A percentile compares a stretch with the other conserved stretches of the same genome.
Conservation (phyloP, 1,284 basidiomycete species). For the Rhodotorula sp. region DNA sequence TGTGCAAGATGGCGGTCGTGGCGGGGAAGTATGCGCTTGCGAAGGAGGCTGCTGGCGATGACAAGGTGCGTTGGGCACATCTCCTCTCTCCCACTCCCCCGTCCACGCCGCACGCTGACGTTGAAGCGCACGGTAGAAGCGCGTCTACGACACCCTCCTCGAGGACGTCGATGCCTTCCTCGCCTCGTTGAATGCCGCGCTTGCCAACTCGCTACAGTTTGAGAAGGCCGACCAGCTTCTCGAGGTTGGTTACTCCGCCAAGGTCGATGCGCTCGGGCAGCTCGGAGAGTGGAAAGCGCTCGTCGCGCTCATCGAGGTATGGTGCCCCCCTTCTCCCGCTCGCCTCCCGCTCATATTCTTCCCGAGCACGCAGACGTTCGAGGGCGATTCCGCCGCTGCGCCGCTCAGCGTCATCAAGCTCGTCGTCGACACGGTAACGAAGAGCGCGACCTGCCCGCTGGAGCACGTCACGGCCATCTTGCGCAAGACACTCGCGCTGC, state of each 20-base stretch:
- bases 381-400: neutral
- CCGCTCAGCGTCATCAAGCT: conserved; percentile 19
- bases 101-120: too few relatives aligned
- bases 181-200: neutral
- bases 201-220: neutral
- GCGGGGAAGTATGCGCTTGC: neutral
- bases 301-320: conserved; percentile 5
- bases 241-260: neutral
- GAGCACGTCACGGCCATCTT: conserved; percentile 7
- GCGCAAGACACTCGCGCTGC: conserved; percentile 10
- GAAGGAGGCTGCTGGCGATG: neutral
- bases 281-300: conserved; percentile 1
- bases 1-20: neutral
- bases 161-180: neutral
- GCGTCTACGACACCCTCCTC: neutral
- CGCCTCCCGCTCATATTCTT: too few relatives aligned
- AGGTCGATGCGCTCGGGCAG: conserved; percentile 7
- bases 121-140: neutral
- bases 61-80: neutral
- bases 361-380: neutral
- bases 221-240: conserved; percentile 13
- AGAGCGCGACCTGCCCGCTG: conserved; percentile 2
- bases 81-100: neutral
- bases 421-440: neutral
- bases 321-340: neutral